Percentiles rank a stretch among this genome's conserved stretches.
phyloP scores from a whole-genome alignment of 1,139 yeast species.

The Suhomyces taliae region DNA sequence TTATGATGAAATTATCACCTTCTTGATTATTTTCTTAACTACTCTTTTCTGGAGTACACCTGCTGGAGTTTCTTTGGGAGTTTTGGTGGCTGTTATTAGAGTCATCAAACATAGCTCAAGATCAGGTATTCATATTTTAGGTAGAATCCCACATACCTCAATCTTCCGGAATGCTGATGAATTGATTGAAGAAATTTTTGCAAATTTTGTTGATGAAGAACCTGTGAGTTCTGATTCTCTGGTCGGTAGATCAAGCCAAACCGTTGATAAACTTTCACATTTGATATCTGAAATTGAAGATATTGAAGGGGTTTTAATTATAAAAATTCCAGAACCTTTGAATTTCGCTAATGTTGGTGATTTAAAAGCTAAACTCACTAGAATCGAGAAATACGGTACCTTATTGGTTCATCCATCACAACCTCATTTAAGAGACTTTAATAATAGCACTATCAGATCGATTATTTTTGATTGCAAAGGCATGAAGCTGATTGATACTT shows the following conservation, averaged over 20 bases:
- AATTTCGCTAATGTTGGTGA: slow-evolving; percentile 32
- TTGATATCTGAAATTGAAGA: slow-evolving; percentile 31
- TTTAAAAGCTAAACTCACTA: slow-evolving; percentile 23
- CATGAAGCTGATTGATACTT: slow-evolving; percentile 31
- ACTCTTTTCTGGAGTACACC: slow-evolving; percentile 35
- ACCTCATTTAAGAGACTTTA: slow-evolving; percentile 26
- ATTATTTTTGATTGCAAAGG: slow-evolving; percentile 37
- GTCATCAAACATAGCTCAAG: slow-evolving; percentile 30
- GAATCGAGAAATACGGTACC: slow-evolving; percentile 32
- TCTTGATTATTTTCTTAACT: slow-evolving; percentile 23
- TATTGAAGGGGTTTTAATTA: slow-evolving; percentile 32
- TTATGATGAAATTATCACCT: slow-evolving; percentile 31
- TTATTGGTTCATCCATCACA: slow-evolving; percentile 33
- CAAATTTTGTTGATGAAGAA: slow-evolving; percentile 11
- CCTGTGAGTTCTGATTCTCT: slow-evolving; percentile 7
- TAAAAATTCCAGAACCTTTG: slow-evolving; percentile 32
- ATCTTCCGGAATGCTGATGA: slow-evolving; percentile 38
- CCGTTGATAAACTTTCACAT: slow-evolving; percentile 16
- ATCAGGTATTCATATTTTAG: slow-evolving; percentile 35
- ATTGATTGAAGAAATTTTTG: slow-evolving; percentile 35
- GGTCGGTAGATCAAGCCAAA: neutral
- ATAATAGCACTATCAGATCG: slow-evolving; percentile 22
- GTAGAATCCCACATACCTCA: slow-evolving; percentile 32
- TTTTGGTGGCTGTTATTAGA: slow-evolving; percentile 28
- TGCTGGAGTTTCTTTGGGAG: slow-evolving; percentile 34